phyloP scores from a whole-genome alignment of 345 rosid genomes.

The Linum usitatissimum region DNA sequence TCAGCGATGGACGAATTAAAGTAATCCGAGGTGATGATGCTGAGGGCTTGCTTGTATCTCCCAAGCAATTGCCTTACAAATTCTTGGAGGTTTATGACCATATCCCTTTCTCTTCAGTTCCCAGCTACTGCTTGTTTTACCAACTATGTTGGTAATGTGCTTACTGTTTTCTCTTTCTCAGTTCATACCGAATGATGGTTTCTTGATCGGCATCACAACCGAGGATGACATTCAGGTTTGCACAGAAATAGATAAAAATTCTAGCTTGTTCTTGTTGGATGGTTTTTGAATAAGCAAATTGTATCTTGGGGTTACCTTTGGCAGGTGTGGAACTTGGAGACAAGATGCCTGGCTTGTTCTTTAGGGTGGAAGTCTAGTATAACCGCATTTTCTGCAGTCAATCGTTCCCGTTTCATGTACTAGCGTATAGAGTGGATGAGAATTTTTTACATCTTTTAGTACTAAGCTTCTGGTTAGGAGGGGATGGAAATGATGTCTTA shows the following conservation, averaged over 20 bases:
- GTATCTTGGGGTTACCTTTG: constrained; percentile 4
- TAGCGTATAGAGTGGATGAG: constrained; percentile 5
- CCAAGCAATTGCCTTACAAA: constrained; percentile 58
- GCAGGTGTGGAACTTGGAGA: constrained; percentile 83
- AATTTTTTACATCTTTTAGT: constrained; percentile 10
- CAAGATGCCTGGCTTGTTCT: constrained; percentile 37
- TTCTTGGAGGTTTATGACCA: constrained; percentile 43
- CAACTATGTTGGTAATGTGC: not conserved
- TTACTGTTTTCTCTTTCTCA: constrained; percentile 20
- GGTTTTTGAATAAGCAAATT: no score
- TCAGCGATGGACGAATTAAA: constrained; percentile 85
- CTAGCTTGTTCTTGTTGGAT: not conserved
- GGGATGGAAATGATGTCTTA: constrained; percentile 9
- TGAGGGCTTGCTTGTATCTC: constrained; percentile 69
- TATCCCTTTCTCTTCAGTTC: not conserved
- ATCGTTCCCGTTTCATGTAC: constrained; percentile 70
- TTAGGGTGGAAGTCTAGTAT: constrained; percentile 72
- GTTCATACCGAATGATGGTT: constrained; percentile 76
- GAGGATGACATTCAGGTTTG: constrained; percentile 71
- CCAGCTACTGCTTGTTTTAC: not conserved
- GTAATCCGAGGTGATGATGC: constrained; percentile 69
- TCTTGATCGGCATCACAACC: constrained; percentile 50
- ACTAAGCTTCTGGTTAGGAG: not conserved
- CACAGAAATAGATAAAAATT: not conserved
- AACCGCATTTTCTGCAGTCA: constrained; percentile 66